Percentiles rank a stretch among this genome's conserved stretches.
These are phyloP conservation scores for Metschnikowia amazonensis DNA, from an alignment of 805 yeast species.

Conservation along the genomic window DNA sequence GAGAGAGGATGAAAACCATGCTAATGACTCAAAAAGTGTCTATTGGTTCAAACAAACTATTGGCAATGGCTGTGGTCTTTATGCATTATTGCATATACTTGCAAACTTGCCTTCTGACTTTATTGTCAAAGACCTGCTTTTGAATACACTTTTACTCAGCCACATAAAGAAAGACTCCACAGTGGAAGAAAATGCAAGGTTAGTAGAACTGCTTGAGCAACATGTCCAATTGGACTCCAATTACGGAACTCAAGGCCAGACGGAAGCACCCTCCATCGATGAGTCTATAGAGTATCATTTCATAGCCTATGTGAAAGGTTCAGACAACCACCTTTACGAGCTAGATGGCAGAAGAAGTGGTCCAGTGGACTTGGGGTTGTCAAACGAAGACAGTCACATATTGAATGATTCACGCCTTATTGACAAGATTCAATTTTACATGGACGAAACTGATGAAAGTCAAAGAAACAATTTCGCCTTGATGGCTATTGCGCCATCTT, in stretches of 20 bases:
- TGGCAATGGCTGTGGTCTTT: conserved; percentile 88
- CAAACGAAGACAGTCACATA: conserved; percentile 41
- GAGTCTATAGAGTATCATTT: conserved; percentile 63
- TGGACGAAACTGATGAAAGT: conserved; percentile 56
- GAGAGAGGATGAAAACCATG: conserved; percentile 34
- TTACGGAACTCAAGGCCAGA: conserved; percentile 54
- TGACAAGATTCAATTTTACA: conserved; percentile 60
- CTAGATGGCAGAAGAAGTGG: conserved; percentile 86
- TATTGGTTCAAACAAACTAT: conserved; percentile 86
- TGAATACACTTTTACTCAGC: conserved; percentile 24
- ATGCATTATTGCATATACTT: conserved; percentile 70
- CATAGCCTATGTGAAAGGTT: conserved; percentile 61
- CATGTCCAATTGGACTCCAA: conserved; percentile 39
- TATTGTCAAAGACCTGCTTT: conserved; percentile 36
- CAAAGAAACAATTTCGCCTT: conserved; percentile 67
- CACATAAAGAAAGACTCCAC: conserved; percentile 20
- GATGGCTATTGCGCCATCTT: conserved; percentile 63
- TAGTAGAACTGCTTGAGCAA: conserved; percentile 46
- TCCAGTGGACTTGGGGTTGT: conserved; percentile 59
- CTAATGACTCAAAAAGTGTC: conserved; percentile 33
- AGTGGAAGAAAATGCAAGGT: conserved; percentile 34
- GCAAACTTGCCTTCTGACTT: conserved; percentile 46
- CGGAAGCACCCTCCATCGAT: conserved; percentile 61
- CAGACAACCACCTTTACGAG: conserved; percentile 64
- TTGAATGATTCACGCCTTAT: conserved; percentile 49